phyloP scores from a whole-genome alignment of 495 filamentous ascomycete genomes.

The Aspergillus affinis region DNA sequence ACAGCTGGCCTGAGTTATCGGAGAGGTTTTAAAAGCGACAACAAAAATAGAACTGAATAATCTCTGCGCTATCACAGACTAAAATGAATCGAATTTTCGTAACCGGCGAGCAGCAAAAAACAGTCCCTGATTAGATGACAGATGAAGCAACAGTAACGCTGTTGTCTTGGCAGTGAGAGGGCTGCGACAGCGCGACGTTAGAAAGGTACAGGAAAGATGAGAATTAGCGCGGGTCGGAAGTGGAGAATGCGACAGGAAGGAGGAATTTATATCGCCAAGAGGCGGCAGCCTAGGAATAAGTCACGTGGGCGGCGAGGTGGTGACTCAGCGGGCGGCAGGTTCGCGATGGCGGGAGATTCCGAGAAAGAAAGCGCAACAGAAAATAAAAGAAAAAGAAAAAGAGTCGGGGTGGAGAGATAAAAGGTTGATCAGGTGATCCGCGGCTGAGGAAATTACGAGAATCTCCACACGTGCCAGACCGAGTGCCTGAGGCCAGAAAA shows the following conservation, averaged over 20 bases:
- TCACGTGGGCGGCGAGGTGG: conserved; percentile 43
- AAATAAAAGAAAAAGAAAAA: conserved; percentile 16
- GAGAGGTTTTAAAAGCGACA: conserved; percentile 23
- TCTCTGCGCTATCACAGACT: conserved; percentile 35
- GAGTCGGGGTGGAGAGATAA: conserved; percentile 8
- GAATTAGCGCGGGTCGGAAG: conserved; percentile 32
- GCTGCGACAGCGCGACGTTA: conserved; percentile 21
- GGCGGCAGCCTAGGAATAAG: conserved; percentile 20
- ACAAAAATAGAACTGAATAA: conserved; percentile 31
- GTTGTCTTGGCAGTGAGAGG: conserved; percentile 18
- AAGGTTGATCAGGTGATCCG: conserved; percentile 17
- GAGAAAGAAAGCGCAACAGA: conserved; percentile 15
- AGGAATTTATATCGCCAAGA: conserved; percentile 51
- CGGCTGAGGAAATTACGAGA: conserved; percentile 1
- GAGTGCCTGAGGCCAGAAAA: conserved; percentile 23
- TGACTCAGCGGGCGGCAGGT: conserved; percentile 26
- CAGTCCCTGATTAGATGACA: conserved; percentile 29
- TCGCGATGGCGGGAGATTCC: conserved; percentile 14
- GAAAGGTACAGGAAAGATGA: conserved; percentile 23
- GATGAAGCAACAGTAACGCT: conserved; percentile 18
- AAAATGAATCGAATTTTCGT: conserved; percentile 28
- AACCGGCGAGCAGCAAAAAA: conserved; percentile 20
- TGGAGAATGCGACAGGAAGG: conserved; percentile 50
- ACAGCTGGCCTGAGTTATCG: conserved; percentile 24
- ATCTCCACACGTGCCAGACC: conserved; percentile 15